Base-by-base conservation (phyloP, 352 stramenopile species). In the Globisporangium paroecandrum region DNA sequence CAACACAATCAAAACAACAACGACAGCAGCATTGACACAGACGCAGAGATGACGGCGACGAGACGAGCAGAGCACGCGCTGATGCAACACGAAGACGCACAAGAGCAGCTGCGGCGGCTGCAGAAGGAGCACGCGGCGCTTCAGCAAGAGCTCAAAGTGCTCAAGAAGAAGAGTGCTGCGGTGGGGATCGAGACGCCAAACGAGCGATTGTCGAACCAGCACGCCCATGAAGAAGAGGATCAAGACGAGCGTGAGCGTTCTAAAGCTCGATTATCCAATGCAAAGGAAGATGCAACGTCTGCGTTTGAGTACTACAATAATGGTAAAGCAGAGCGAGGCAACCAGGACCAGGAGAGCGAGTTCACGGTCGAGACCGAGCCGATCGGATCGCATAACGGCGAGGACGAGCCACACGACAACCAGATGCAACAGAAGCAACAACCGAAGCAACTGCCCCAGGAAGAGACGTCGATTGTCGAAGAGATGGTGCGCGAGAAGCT, bases 401-500 rank as follows among this genome's bases (percentile, higher is more conserved):
- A 53, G 0, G 46, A 69, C 4, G 56, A 53, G 12, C 5, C n/a
- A 12, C 13, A 27, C 10, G 25, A 49, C 24, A 12, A 54, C 10
- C 24, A 10, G 9, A 36, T 5, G 8, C 20, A 25, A 20, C 27
- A 15, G 20, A 32, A n/a, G 3, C 27, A 32, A 9, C 13, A 58
- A 0, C 32, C 8, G 15, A 32, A 68, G 2, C 13, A 66, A 20
- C 46, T 56, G 29, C 69, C 59, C n/a, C 66, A 13, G 1, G 47
- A 68, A 29, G 66, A 59, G 4, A 51, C 34, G 5, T 12, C 12
- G 53, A 41, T 32, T 2, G 67, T 71, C 15, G 69, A 78, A 8
- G 36, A 51, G 29, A 66, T 74, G 43, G 58, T 73, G 38, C 66
- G 68, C 20, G 66, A 75, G 41, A 62, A 70, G 43, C 62, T 75